Evolutionary conservation across 2,329 filamentous ascomycete genomes (phyloP), one percentile per base, ranked within the genome.

Genomic region (Neurospora sp.): DNA sequence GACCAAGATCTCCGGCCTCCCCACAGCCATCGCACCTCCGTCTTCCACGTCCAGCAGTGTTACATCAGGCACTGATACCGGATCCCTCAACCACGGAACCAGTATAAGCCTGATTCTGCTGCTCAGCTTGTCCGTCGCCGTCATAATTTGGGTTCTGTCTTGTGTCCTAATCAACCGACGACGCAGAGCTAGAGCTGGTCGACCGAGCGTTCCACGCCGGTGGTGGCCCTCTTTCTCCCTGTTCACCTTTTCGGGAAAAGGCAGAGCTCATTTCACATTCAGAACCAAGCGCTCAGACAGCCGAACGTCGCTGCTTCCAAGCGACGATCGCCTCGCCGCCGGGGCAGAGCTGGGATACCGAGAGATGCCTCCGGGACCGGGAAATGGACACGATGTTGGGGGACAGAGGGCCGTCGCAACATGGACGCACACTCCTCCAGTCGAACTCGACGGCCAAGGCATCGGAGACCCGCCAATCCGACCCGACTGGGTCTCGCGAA

Each of bases 91-190:
- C 40, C 71, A 70, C 1, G 66, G 57, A 4, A 68, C 69, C 8
- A 72, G 70, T 40, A 74, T 73, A 23, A 70, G 70, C 6, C 66
- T 76, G n/a, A 70, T 75, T 19, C 71, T 74, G 17, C 68, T 75
- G n/a, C 65, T 74, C 10, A 73, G 68, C 39, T 66, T 76, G 6
- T 67, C 73, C 0, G 69, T 70, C 1, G 72, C 71, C 0, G 67
- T 74, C 10, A 28, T 70, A 0, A 46, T 74, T 6, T 72, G 70
- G 52, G 67, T 70, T 3, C 33, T 69, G 1, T 69, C 67, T 2
- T 74, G 74, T 62, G 67, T 74, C 19, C 15, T 73, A 2, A 67
- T 75, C 8, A 70, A 71, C 8, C 67, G 73, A 36, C 15, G 52
- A 62, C 28, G 52, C 23, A 33, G 52, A 62, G 52, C 23, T 6